These are phyloP conservation scores for Diutina mesorugosa DNA, from an alignment of 1,139 yeast species.

Conservation along the genomic window DNA sequence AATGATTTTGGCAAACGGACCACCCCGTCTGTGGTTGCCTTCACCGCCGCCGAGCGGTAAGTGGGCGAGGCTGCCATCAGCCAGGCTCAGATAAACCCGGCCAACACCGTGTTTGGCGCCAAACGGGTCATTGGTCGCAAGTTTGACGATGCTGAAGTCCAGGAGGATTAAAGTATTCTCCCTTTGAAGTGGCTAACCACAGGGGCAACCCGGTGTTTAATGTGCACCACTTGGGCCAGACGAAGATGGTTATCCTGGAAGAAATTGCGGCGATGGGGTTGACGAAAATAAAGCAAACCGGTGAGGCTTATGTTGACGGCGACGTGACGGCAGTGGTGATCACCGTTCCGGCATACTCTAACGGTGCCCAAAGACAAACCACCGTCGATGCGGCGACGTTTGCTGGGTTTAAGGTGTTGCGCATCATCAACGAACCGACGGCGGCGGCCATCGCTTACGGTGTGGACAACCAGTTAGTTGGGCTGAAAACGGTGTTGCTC, in stretches of 20 bases:
- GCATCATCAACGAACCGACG: conserved; percentile 96
- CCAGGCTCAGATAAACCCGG: conserved; percentile 75
- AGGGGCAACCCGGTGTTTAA: conserved; percentile 57
- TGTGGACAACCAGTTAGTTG: conserved; percentile 55
- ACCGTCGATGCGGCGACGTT: conserved; percentile 96
- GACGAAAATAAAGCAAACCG: conserved; percentile 85
- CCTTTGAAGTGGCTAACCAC: conserved; percentile 53
- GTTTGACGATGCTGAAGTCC: conserved; percentile 62
- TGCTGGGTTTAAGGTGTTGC: conserved; percentile 87
- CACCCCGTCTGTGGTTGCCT: conserved; percentile 84
- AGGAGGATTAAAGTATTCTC: conserved; percentile 76
- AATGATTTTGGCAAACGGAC: conserved; percentile 95
- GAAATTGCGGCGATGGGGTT: conserved; percentile 88
- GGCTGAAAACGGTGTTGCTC: conserved; percentile 27
- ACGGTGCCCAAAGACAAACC: conserved; percentile 97
- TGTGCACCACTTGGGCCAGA: too few species aligned
- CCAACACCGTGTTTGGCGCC: conserved; percentile 72
- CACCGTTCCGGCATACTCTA: conserved; percentile 95
- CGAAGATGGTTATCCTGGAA: conserved; percentile 35
- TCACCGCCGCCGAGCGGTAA: conserved; percentile 73
- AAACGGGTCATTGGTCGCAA: conserved; percentile 80
- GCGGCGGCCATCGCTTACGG: conserved; percentile 99
- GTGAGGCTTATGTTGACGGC: conserved; percentile 83
- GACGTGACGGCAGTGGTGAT: conserved; percentile 90
- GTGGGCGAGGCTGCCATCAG: conserved; percentile 94